Evolutionary conservation across 2,329 filamentous ascomycete species (phyloP), one percentile per base, ranked within the genome.

Genomic region (Zymoseptoria pseudotritici): DNA sequence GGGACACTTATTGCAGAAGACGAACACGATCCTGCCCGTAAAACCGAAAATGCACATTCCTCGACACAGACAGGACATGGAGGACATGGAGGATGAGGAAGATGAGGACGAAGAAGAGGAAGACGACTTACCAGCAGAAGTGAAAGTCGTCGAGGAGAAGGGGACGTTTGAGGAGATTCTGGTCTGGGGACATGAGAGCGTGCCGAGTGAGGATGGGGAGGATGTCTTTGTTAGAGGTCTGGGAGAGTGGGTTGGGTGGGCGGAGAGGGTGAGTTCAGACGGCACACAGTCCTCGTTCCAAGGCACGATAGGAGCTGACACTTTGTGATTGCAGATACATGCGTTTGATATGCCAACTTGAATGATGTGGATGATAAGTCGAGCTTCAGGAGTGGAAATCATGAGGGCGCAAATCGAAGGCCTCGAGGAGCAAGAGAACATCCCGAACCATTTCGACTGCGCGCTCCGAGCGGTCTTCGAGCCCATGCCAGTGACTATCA

Each of bases 151-250:
- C 66, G 81, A 88, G 55, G 78, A 84, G 51, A 79, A 86, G 20
- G 86, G 85, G 1, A 80, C 80, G 17, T 97, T 97, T 70, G 84
- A 91, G 6, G 80, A 88, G 58, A 73, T 96, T 55, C 76, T 90
- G 2, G 81, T 96, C n/a, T 97, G 92, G 92, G 86, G 83, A 0
- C 91, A 96, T 72, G 91, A 94, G 66, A 74, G 77, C 0, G 67
- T 83, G 55, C 85, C 85, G 5, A 79, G 80, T 0, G 79, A 79
- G 36, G 36, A 17, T n/a, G 36, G 36, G 26, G 79, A 79, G 26
- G 90, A 96, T 74, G 78, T 82, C 1, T 94, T 91, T 71, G 78
- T 90, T 4, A 87, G 88, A 71, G 85, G 87, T 0, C 77, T 96
- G 51, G 82, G 87, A 65, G 91, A 96, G 74, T 96, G 91, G 91